phyloP scores from a whole-genome alignment of 352 stramenopile species.

The Globisporangium cylindrosporum region DNA sequence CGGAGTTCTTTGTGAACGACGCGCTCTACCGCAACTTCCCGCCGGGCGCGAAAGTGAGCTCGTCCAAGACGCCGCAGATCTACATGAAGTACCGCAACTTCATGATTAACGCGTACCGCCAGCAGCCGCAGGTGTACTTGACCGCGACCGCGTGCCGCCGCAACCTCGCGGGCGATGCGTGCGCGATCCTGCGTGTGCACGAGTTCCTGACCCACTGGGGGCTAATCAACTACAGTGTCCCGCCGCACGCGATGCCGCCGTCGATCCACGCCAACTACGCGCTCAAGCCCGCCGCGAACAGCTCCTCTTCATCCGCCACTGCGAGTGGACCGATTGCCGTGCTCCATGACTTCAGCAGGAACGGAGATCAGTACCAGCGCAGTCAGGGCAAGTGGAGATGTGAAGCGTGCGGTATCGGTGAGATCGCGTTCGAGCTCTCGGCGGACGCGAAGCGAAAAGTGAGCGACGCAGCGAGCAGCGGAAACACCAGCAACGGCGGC shows the following conservation, averaged over 20 bases:
- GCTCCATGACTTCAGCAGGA: slow-evolving; percentile 25
- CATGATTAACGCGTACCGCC: slow-evolving; percentile 79
- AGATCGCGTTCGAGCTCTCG: slow-evolving; percentile 56
- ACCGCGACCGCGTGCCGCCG: slow-evolving; percentile 81
- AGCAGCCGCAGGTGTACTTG: slow-evolving; percentile 78
- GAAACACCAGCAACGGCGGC: slow-evolving; percentile 12
- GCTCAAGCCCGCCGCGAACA: slow-evolving; percentile 25
- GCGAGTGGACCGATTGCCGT: slow-evolving; percentile 24
- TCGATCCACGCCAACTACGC: slow-evolving; percentile 59
- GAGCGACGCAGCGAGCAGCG: slow-evolving; percentile 16
- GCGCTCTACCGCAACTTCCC: slow-evolving; percentile 21
- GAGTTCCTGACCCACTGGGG: slow-evolving; percentile 87
- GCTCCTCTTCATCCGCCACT: not conserved
- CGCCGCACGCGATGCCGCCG: slow-evolving; percentile 61
- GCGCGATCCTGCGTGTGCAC: slow-evolving; percentile 80
- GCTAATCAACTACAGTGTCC: slow-evolving; percentile 85
- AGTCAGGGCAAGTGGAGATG: slow-evolving; percentile 21
- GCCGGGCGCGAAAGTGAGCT: slow-evolving; percentile 23
- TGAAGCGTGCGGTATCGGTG: slow-evolving; percentile 41
- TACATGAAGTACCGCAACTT: slow-evolving; percentile 89
- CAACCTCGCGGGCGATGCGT: slow-evolving; percentile 76
- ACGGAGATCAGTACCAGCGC: not conserved
- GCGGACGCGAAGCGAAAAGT: slow-evolving; percentile 57
- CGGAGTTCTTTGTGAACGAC: slow-evolving; percentile 69
- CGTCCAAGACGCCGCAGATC: slow-evolving; percentile 52